Evolutionary conservation across 345 rosid species (phyloP), one percentile per base, ranked within the genome.

Genomic region (Eucalyptus shirleyi): DNA sequence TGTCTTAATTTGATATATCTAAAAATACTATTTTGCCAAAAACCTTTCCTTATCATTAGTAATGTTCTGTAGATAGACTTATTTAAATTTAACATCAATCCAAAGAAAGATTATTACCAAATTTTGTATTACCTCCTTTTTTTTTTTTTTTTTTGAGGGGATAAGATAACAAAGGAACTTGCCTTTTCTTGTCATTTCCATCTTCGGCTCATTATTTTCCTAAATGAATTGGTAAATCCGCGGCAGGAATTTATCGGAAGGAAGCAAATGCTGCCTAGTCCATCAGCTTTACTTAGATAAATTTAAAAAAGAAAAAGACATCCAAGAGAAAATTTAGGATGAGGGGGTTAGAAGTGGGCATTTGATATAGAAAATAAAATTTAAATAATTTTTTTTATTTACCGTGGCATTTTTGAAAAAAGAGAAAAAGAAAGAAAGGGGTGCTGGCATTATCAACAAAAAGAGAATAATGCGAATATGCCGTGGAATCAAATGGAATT

Each of bases 401-500:
- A 69, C 2, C 24, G 13, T 19, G 26, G 12, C 14, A 37, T 34
- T 34, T 69, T n/a, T n/a, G 13, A 2, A 4, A 37, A 37, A 3
- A 37, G 24, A 40, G 21, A 23, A 14, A 13, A 12, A 14, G 9
- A 60, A 59, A 59, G 59, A 62, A 62, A 28, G 34, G 15, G 37
- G 47, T 77, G 85, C 47, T 21, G 85, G 47, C 85, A 18, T 77
- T 3, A 11, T 77, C 24, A 14, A 23, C 85, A 19, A 21, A 86
- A 51, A 77, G 60, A 50, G 86, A 72, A 88, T 86, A 88, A 88
- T 88, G 89, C 91, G 92, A 92, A 92, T 90, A 92, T 90, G 88
- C 92, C 14, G 5, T 14, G 30, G 90, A 49, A 88, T 86, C 50
- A 6, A 60, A 7, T 12, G 85, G 81, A 9, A 42, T 59, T 23